Base-by-base conservation (phyloP, 2,329 filamentous ascomycete species). In the Pseudogymnoascus sp. region DNA sequence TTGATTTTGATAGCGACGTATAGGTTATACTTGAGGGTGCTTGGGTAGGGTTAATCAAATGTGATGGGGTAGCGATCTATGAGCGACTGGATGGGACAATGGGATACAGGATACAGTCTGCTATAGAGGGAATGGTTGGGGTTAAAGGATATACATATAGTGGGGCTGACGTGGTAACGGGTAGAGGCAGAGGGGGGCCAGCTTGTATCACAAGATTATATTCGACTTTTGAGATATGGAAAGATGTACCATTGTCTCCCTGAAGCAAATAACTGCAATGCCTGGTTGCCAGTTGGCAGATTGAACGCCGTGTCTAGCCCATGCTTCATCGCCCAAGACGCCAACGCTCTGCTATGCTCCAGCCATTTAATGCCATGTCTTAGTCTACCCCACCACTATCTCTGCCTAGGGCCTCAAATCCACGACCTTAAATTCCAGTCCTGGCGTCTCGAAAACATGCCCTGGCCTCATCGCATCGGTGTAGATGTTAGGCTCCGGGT, bases 341-440 rank as follows among this genome's bases (percentile, higher is more conserved):
- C 63, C 63, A 64, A 62, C 52, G 61, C 63, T 64, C 35, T 62
- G 63, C 61, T 31, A 59, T 40, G 41, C 33, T 16, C 41, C 61
- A 35, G 58, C 43, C 52, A 38, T 59, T 12, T 41, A 60, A 60
- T 23, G 28, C 25, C 40, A 61, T 21, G 4, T n/a, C 18, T 55
- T 14, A n/a, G 18, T 43, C 41, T n/a, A 61, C 4, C 1, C 28
- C 16, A 2, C 9, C 40, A 16, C 23, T 31, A 55, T 33, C 40
- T 23, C 40, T 55, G 5, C 8, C 25, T 16, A 3, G 72, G 72
- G 69, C 43, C 81, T 75, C 73, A 90, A 76, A 75, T 91, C 88
- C 52, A 89, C 84, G 38, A 88, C 81, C 70, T 88, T 82, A 71
- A 88, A 87, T 63, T 79, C 77, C 67, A 84, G 72, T 2, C 82